Conservation (phyloP, 208 protist genomes). For the Wallacemonas sp. region DNA sequence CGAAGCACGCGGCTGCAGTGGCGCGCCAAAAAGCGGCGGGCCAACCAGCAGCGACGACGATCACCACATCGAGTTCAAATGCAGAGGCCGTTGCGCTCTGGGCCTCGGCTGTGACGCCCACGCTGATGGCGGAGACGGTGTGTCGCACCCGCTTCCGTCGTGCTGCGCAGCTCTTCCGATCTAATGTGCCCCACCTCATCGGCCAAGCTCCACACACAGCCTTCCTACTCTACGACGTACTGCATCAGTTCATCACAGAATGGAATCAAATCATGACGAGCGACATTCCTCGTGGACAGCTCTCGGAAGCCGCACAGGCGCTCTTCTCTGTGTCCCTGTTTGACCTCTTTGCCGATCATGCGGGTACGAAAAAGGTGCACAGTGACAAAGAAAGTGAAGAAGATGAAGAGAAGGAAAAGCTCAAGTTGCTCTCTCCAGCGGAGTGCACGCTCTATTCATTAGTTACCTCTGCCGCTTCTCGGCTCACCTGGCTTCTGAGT, state of each 20-base stretch:
- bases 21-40: slow-evolving; percentile 1
- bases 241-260: slow-evolving; percentile 22
- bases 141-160: slow-evolving; percentile 62
- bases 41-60: neutral
- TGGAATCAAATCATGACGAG: slow-evolving; percentile 7
- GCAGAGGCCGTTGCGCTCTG: slow-evolving; percentile 22
- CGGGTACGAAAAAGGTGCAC: no score
- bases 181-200: slow-evolving; percentile 55
- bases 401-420: no score
- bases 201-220: slow-evolving; percentile 58
- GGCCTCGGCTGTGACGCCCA: slow-evolving; percentile 32
- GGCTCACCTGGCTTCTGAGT: slow-evolving; percentile 42
- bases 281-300: neutral
- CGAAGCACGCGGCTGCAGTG: neutral
- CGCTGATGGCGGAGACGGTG: slow-evolving; percentile 53
- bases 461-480: slow-evolving; percentile 23
- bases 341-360: no score
- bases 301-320: neutral
- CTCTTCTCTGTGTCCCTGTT: slow-evolving; percentile 1
- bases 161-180: slow-evolving; percentile 66
- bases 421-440: neutral
- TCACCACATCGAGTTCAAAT: neutral
- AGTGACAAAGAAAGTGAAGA: no score
- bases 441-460: slow-evolving; percentile 21
- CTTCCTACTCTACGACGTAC: slow-evolving; percentile 27